phyloP scores from a whole-genome alignment of 306 rosid species.

The Styphnolobium japonicum region DNA sequence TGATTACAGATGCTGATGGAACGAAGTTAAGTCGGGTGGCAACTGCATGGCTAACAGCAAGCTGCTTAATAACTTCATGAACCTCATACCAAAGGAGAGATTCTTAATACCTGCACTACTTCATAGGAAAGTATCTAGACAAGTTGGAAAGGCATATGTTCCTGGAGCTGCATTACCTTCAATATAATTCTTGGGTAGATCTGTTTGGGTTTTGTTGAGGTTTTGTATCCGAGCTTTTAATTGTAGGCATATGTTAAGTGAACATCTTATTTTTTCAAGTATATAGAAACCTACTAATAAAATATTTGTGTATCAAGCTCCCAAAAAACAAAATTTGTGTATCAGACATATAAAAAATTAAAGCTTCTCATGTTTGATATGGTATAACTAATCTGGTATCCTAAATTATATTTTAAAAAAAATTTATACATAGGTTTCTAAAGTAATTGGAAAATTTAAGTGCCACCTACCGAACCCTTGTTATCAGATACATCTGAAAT shows the following conservation, averaged over 20 bases:
- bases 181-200: constrained; percentile 11
- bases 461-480: no score
- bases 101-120: no score
- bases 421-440: no score
- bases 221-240: constrained; percentile 12
- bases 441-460: no score
- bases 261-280: neutral
- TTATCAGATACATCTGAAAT: no score
- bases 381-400: neutral
- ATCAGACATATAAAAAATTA: neutral
- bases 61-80: neutral
- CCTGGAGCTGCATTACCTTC: neutral
- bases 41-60: neutral
- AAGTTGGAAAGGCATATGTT: neutral
- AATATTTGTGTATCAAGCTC: neutral
- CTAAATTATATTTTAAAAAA: neutral
- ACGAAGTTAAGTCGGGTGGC: neutral
- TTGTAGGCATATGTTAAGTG: constrained; percentile 19
- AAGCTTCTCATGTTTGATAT: neutral
- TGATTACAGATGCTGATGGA: constrained; percentile 9
- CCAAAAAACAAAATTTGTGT: no score
- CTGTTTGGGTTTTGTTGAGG: neutral
- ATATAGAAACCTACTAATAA: neutral
- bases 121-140: neutral
- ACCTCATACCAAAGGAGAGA: no score